Evolutionary conservation across 2,329 filamentous ascomycete species (phyloP).

Genomic region (Fusarium sacchari): DNA sequence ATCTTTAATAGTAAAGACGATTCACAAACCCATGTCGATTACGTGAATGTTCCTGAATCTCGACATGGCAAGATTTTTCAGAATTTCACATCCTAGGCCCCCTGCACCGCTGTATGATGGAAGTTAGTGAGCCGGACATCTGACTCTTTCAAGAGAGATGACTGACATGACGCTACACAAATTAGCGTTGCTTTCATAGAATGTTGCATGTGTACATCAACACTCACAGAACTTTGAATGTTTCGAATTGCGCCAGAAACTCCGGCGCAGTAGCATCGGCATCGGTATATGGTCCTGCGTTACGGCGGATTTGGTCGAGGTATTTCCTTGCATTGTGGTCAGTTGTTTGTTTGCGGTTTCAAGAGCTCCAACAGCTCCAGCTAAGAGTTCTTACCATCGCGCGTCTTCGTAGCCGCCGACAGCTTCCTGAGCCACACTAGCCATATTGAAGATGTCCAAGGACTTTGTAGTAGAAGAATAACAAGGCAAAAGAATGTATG

Average conservation of each 20-base stretch:
- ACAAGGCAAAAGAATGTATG: not conserved
- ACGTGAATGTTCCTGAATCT: slow-evolving; percentile 98
- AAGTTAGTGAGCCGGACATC: slow-evolving; percentile 26
- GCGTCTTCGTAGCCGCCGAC: slow-evolving; percentile 42
- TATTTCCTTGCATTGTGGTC: slow-evolving; percentile 71
- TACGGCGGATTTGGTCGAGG: slow-evolving; percentile 81
- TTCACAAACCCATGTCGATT: slow-evolving; percentile 89
- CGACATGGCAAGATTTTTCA: slow-evolving; percentile 95
- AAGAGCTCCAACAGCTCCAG: slow-evolving; percentile 25
- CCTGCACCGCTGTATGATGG: slow-evolving; percentile 78
- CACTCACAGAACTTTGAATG: slow-evolving; percentile 79
- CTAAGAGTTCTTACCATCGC: slow-evolving; percentile 47
- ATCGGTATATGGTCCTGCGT: slow-evolving; percentile 83
- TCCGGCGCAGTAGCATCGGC: slow-evolving; percentile 64
- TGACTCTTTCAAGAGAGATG: slow-evolving; percentile 10
- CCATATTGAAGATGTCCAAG: slow-evolving; percentile 37
- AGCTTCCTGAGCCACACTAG: slow-evolving; percentile 32
- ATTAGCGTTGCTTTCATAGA: slow-evolving; percentile 18
- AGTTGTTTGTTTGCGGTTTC: not conserved
- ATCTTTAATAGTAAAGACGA: not conserved
- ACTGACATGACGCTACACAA: slow-evolving; percentile 62
- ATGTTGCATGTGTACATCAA: not conserved
- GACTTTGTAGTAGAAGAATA: not conserved
- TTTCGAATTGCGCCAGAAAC: slow-evolving; percentile 67
- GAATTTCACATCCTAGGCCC: slow-evolving; percentile 92